A percentile compares a stretch with the other conserved stretches of the same genome.
These are phyloP conservation scores for Aureococcus anophagefferens DNA, from an alignment of 108 stramenopile genomes.

Conservation along the genomic window DNA sequence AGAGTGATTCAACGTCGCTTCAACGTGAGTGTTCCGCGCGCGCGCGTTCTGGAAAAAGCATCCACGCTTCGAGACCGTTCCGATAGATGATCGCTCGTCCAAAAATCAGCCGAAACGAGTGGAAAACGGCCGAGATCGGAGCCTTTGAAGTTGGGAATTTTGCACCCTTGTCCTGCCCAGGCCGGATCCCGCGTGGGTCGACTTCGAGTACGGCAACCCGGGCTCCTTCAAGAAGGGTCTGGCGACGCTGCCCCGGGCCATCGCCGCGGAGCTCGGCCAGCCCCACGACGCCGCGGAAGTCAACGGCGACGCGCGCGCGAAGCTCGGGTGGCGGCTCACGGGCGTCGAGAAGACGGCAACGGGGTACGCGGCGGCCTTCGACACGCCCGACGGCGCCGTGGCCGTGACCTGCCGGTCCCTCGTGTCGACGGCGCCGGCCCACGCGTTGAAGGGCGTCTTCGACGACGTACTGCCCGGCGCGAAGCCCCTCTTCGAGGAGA, in stretches of 20 bases:
- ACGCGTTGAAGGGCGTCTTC: constrained; percentile 48
- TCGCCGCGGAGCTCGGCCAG: constrained; percentile 55
- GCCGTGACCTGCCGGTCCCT: constrained; percentile 52
- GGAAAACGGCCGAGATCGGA: too few relatives aligned
- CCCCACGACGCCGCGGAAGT: too few relatives aligned
- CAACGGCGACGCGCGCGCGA: constrained; percentile 32
- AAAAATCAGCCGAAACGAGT: too few relatives aligned
- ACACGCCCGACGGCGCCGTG: constrained; percentile 54
- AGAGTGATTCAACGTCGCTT: too few relatives aligned
- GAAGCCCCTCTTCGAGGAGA: constrained; percentile 52
- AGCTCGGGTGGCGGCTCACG: constrained; percentile 57
- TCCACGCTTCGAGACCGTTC: too few relatives aligned
- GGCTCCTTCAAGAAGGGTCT: constrained; percentile 74
- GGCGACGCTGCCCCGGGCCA: constrained; percentile 68
- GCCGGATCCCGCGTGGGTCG: constrained; percentile 62
- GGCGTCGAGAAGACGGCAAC: constrained; percentile 36
- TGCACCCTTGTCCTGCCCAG: too few relatives aligned
- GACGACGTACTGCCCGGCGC: constrained; percentile 65
- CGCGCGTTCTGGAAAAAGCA: too few relatives aligned
- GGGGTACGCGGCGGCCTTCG: constrained; percentile 57
- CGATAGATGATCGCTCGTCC: too few relatives aligned
- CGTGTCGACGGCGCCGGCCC: constrained; percentile 72
- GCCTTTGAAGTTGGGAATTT: too few relatives aligned
- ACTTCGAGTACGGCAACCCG: constrained; percentile 71
- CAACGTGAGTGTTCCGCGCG: too few relatives aligned